phyloP scores from a whole-genome alignment of 106 monocot species.

The Dendrobium nobile region DNA sequence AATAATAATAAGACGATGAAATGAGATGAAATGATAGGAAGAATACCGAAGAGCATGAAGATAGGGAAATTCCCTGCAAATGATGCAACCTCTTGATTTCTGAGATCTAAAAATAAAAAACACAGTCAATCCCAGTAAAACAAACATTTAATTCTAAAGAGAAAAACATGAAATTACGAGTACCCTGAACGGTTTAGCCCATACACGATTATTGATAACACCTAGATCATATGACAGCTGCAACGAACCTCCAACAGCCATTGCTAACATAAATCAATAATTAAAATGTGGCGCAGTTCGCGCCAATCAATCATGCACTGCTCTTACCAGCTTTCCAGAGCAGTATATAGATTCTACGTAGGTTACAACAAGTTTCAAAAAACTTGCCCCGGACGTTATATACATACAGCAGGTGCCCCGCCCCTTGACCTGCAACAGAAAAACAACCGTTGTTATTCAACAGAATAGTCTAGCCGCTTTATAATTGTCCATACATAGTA shows the following conservation, averaged over 20 bases:
- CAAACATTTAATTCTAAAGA: neutral
- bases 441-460: neutral
- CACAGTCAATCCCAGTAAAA: neutral
- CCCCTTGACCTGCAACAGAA: constrained; percentile 4
- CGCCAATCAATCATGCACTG: neutral
- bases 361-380: neutral
- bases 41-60: constrained; percentile 31
- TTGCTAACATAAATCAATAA: constrained; percentile 6
- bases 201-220: constrained; percentile 7
- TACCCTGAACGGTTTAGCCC: constrained; percentile 22
- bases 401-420: neutral
- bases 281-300: neutral
- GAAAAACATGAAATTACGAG: neutral
- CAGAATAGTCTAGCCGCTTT: neutral
- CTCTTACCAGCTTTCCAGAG: constrained; percentile 2
- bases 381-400: neutral
- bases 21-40: neutral
- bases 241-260: constrained; percentile 31
- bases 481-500: neutral
- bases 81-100: constrained; percentile 16
- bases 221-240: constrained; percentile 19
- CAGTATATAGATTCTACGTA: neutral
- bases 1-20: neutral
- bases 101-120: constrained; percentile 22
- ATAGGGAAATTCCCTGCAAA: constrained; percentile 16